phyloP scores from a whole-genome alignment of 169 alveolate species.

The Perkinsus chesapeaki region DNA sequence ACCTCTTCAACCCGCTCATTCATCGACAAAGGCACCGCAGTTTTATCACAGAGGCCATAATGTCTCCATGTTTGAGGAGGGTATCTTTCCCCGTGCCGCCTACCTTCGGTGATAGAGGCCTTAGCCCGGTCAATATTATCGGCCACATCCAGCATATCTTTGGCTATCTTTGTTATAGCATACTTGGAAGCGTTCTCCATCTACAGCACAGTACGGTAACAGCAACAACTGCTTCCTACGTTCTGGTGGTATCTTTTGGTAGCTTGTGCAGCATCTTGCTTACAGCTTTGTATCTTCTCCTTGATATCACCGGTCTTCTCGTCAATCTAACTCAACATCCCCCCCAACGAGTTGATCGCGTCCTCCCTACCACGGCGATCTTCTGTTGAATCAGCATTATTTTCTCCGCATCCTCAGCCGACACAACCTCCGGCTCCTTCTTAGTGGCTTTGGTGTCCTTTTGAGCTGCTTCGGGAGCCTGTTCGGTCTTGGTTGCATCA shows the following conservation, averaged over 20 bases:
- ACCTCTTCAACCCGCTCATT: too few species aligned
- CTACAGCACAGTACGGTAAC: not conserved
- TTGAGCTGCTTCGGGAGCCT: not conserved
- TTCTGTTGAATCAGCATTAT: not conserved
- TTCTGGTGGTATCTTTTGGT: not conserved
- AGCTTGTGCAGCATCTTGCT: not conserved
- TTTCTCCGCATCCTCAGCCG: not conserved
- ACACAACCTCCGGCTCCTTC: not conserved
- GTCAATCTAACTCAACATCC: not conserved
- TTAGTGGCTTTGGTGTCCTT: not conserved
- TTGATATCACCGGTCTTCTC: not conserved
- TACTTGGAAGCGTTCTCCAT: not conserved
- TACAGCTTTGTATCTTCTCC: not conserved
- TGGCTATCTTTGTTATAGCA: not conserved
- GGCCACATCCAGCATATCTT: not conserved
- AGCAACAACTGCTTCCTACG: not conserved
- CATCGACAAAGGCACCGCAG: too few species aligned
- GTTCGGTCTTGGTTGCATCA: not conserved
- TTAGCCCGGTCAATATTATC: not conserved
- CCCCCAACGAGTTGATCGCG: not conserved
- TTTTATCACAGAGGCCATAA: too few species aligned
- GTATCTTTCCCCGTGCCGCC: too few species aligned
- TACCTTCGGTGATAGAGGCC: not conserved
- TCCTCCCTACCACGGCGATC: not conserved
- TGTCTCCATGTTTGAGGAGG: too few species aligned